Evolutionary conservation across 805 yeast species (phyloP).

Genomic region (Cyberlindnera mississippiensis): DNA sequence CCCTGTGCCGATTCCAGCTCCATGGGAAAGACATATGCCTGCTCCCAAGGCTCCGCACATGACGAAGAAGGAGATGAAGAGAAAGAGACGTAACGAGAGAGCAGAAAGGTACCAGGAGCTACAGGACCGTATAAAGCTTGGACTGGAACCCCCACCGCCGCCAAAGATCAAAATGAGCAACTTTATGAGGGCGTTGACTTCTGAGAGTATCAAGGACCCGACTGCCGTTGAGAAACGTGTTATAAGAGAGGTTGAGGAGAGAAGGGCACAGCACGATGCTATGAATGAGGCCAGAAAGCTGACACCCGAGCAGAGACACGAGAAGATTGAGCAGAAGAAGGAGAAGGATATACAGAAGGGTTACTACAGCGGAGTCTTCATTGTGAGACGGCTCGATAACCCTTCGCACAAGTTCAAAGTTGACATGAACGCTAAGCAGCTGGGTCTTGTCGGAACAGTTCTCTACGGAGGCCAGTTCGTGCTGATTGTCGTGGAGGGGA

Average conservation of each 20-base stretch:
- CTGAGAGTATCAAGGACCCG: slow-evolving; percentile 85
- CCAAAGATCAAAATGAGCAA: slow-evolving; percentile 85
- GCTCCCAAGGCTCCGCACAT: slow-evolving; percentile 48
- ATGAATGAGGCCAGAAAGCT: slow-evolving; percentile 61
- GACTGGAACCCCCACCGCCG: slow-evolving; percentile 82
- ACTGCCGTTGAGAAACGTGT: slow-evolving; percentile 79
- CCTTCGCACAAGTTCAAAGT: slow-evolving; percentile 71
- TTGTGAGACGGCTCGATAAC: slow-evolving; percentile 49
- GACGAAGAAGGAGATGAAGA: slow-evolving; percentile 73
- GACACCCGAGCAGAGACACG: slow-evolving; percentile 51
- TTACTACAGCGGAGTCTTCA: slow-evolving; percentile 52
- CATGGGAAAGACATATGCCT: slow-evolving; percentile 47
- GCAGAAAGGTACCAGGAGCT: slow-evolving; percentile 58
- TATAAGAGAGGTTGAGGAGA: slow-evolving; percentile 57
- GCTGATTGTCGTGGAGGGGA: slow-evolving; percentile 74
- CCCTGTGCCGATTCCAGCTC: slow-evolving; percentile 63
- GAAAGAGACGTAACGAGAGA: slow-evolving; percentile 68
- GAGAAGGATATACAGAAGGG: slow-evolving; percentile 53
- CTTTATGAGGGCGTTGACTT: slow-evolving; percentile 80
- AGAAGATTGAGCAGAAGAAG: slow-evolving; percentile 43
- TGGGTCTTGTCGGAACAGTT: slow-evolving; percentile 58
- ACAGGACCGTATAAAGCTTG: slow-evolving; percentile 75
- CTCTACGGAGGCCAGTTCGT: slow-evolving; percentile 40
- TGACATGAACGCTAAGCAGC: slow-evolving; percentile 76
- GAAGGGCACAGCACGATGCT: slow-evolving; percentile 54